Conservation (phyloP, 2,329 filamentous ascomycete species). For the Phyllosticta capitalensis region DNA sequence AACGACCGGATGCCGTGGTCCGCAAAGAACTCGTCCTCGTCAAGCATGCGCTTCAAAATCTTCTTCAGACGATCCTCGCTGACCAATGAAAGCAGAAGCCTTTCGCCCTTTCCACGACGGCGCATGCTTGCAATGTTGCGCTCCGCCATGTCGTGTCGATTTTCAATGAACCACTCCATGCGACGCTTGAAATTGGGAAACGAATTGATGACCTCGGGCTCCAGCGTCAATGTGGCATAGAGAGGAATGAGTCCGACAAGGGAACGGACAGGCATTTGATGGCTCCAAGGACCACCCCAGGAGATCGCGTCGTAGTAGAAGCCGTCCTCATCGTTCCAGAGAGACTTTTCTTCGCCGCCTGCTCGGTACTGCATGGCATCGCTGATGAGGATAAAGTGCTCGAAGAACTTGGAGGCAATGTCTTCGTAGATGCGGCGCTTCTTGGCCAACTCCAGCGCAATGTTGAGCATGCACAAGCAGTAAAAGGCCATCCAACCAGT, state of each 20-base stretch:
- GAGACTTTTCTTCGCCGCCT: slow-evolving; percentile 63
- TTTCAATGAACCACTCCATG: slow-evolving; percentile 87
- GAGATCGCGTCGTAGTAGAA: slow-evolving; percentile 99
- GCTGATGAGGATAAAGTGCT: slow-evolving; percentile 96
- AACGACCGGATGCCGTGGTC: slow-evolving; percentile 85
- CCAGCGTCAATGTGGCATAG: slow-evolving; percentile 83
- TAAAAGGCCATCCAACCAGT: slow-evolving; percentile 99
- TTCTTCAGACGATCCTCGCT: slow-evolving; percentile 86
- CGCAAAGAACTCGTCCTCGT: slow-evolving; percentile 87
- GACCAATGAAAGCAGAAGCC: slow-evolving; percentile 79
- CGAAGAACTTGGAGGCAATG: slow-evolving; percentile 95
- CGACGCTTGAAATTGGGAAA: slow-evolving; percentile 89
- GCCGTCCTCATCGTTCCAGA: slow-evolving; percentile 94
- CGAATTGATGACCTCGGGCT: slow-evolving; percentile 86
- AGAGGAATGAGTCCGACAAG: slow-evolving; percentile 89
- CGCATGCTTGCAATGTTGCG: slow-evolving; percentile 91
- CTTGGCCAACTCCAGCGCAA: slow-evolving; percentile 88
- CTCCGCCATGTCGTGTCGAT: slow-evolving; percentile 76
- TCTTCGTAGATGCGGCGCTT: slow-evolving; percentile 93
- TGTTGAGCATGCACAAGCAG: slow-evolving; percentile 93
- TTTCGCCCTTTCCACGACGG: slow-evolving; percentile 80
- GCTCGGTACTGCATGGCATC: slow-evolving; percentile 79
- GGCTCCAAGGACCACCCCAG: slow-evolving; percentile 86
- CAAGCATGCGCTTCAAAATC: slow-evolving; percentile 84
- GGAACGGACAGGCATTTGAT: slow-evolving; percentile 85